Conservation (phyloP, 2,329 filamentous ascomycete genomes). For the Sordariomycetes sp. region DNA sequence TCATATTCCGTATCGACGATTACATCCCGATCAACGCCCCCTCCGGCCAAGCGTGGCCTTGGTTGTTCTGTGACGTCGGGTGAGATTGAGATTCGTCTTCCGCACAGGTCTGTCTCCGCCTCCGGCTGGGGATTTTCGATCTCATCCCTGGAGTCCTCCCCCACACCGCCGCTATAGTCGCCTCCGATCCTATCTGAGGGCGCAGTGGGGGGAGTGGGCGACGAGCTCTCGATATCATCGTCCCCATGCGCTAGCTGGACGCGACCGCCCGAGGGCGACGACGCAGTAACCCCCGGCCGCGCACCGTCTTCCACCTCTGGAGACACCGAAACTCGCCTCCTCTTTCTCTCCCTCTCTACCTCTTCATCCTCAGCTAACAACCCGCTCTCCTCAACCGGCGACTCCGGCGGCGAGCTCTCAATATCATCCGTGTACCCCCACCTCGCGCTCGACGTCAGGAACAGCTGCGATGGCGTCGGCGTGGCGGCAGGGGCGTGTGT, state of each 20-base stretch:
- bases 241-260: not conserved
- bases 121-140: not conserved
- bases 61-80: not conserved
- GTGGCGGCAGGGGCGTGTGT: not conserved
- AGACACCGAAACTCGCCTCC: not conserved
- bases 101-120: not conserved
- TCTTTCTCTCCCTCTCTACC: not conserved
- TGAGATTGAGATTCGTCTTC: not conserved
- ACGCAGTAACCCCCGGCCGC: not conserved
- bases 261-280: not conserved
- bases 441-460: not conserved
- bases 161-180: not conserved
- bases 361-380: not conserved
- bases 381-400: not conserved
- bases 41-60: not conserved
- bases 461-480: conserved; percentile 2
- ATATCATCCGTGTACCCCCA: conserved; percentile 1
- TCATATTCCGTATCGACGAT: not conserved
- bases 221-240: not conserved
- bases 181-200: not conserved
- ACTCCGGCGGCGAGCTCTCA: conserved; percentile 3
- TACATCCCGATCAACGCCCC: not conserved
- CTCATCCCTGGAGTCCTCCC: not conserved
- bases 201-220: not conserved
- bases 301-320: not conserved